phyloP scores from a whole-genome alignment of 2,329 filamentous ascomycete genomes.

The Penicillium oxalicum region DNA sequence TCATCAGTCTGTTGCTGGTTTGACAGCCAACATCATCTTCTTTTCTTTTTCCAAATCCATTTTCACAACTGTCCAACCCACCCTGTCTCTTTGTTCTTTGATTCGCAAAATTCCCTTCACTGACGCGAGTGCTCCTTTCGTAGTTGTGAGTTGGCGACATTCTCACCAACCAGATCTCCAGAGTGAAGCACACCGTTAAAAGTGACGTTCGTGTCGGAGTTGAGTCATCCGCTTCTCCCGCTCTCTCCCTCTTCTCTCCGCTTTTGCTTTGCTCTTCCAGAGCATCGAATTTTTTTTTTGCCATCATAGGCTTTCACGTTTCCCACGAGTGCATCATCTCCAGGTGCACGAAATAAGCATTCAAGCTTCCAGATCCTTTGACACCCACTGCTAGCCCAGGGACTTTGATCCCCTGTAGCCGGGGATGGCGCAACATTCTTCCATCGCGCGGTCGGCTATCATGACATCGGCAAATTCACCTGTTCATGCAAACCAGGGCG shows the following conservation, averaged over 20 bases:
- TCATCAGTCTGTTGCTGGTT: no score
- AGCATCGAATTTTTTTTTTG: background rate
- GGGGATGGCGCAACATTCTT: conserved; percentile 44
- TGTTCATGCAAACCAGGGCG: conserved; percentile 14
- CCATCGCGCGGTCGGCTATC: conserved; percentile 47
- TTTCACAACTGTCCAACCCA: no score
- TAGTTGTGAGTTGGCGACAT: background rate
- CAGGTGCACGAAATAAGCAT: background rate
- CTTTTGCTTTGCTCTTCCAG: conserved; percentile 6
- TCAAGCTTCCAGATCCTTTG: background rate
- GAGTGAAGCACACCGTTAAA: conserved; percentile 2
- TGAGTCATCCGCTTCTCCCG: conserved; percentile 14
- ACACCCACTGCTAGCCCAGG: background rate
- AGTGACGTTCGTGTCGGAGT: conserved; percentile 10
- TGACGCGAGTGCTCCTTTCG: background rate
- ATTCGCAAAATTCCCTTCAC: background rate
- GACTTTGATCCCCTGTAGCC: conserved; percentile 9
- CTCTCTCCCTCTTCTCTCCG: conserved; percentile 11
- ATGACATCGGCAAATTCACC: conserved; percentile 37
- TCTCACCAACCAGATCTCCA: conserved; percentile 2
- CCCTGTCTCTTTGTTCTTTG: no score
- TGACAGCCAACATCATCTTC: no score
- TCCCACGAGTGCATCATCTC: background rate
- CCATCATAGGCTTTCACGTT: conserved; percentile 7
- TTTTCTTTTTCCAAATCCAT: no score